These are phyloP conservation scores for Adansonia digitata DNA, from an alignment of 345 rosid genomes.

Conservation along the genomic window DNA sequence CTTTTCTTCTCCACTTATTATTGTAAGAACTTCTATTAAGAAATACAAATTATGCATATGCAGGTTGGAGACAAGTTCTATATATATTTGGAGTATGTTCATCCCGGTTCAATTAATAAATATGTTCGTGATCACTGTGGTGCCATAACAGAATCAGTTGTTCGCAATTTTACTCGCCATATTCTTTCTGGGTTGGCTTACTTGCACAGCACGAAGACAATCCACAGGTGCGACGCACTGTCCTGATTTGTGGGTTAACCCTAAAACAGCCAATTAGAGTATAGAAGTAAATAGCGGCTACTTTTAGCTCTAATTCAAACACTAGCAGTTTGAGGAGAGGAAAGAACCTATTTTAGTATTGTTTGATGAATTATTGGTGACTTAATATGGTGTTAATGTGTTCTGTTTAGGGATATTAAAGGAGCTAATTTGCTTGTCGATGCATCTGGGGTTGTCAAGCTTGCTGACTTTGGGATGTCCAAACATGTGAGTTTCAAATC, in stretches of 20 bases:
- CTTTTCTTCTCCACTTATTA: not conserved
- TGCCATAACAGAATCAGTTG: not conserved
- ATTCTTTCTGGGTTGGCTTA: constrained; percentile 85
- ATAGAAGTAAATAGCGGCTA: not conserved
- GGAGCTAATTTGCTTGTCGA: constrained; percentile 98
- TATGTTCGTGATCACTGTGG: not conserved
- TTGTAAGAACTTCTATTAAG: constrained; percentile 11
- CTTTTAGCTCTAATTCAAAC: not conserved
- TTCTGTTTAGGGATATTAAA: constrained; percentile 74
- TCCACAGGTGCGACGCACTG: constrained; percentile 56
- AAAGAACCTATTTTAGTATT: constrained; percentile 3
- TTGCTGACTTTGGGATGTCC: constrained; percentile 97
- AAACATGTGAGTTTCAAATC: constrained; percentile 65
- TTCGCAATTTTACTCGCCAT: constrained; percentile 41
- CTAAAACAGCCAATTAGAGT: not conserved
- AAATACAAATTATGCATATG: constrained; percentile 14
- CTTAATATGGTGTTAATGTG: constrained; percentile 11
- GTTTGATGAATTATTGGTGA: not conserved
- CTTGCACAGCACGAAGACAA: constrained; percentile 80
- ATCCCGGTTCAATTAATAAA: constrained; percentile 63
- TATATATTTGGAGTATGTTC: constrained; percentile 30
- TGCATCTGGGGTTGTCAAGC: constrained; percentile 91
- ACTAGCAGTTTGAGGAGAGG: constrained; percentile 1
- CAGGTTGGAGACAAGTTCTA: constrained; percentile 79
- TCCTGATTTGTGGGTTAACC: not conserved